These are phyloP conservation scores for Serendipita vermifera DNA, from an alignment of 768 basidiomycete genomes.

Conservation along the genomic window DNA sequence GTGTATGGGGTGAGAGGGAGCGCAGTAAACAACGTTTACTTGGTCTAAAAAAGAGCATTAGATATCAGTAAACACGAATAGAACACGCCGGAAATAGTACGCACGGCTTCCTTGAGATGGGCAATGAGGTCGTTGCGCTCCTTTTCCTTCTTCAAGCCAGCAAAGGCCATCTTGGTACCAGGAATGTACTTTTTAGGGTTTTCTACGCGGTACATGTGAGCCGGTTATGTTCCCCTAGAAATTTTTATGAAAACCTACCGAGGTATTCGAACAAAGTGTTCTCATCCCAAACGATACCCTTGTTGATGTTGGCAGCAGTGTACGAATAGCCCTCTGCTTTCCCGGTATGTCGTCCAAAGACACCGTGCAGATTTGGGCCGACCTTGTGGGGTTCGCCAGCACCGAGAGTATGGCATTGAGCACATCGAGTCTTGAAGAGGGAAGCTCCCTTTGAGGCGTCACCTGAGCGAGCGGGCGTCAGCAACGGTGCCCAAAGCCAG, in stretches of 20 bases:
- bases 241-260: constrained; percentile 13
- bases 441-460: constrained; percentile 80
- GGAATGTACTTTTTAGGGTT: constrained; percentile 99
- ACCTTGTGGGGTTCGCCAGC: constrained; percentile 73
- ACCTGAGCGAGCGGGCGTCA: constrained; percentile 32
- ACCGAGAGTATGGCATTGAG: constrained; percentile 84
- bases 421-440: constrained; percentile 93
- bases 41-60: constrained; percentile 6
- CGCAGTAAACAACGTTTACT: not conserved
- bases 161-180: constrained; percentile 98
- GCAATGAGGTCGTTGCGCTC: constrained; percentile 92
- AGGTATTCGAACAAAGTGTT: constrained; percentile 89
- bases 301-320: constrained; percentile 91
- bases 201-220: constrained; percentile 35
- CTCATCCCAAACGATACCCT: constrained; percentile 79
- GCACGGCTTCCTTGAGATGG: constrained; percentile 59
- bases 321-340: constrained; percentile 78
- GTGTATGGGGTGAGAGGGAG: not conserved
- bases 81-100: constrained; percentile 19
- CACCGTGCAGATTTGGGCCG: constrained; percentile 90
- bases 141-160: constrained; percentile 97
- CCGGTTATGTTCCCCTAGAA: too few relatives aligned
- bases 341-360: constrained; percentile 80
- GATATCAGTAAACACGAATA: not conserved
- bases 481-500: not conserved